Evolutionary conservation across 306 rosid species (phyloP).

Genomic region (Cicer arietinum): DNA sequence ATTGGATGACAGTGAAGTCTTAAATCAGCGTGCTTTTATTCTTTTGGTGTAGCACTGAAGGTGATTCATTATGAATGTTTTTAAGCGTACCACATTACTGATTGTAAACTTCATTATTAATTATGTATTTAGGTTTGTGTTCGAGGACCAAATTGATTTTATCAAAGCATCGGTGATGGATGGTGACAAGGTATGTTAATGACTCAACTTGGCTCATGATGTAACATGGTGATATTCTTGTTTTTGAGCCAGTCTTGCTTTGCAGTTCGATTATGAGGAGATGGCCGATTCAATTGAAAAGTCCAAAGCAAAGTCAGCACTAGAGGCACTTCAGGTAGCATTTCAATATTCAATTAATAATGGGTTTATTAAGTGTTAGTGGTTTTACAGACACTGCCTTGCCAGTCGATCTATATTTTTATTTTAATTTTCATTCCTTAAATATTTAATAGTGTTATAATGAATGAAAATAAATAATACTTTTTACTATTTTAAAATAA

Average conservation of each 20-base stretch:
- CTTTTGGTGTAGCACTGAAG: conserved; percentile 14
- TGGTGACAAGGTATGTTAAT: conserved; percentile 74
- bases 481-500: background rate
- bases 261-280: conserved; percentile 66
- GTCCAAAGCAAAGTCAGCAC: conserved; percentile 70
- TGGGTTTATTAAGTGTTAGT: background rate
- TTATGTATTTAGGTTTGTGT: conserved; percentile 68
- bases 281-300: conserved; percentile 62
- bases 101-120: conserved; percentile 31
- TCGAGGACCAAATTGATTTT: conserved; percentile 96
- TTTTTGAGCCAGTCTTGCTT: conserved; percentile 42
- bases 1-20: conserved; percentile 32
- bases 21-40: conserved; percentile 9
- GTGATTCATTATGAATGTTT: conserved; percentile 24
- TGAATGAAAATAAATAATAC: background rate
- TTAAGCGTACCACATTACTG: conserved; percentile 36
- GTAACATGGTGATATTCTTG: conserved; percentile 40
- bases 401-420: background rate
- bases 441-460: background rate
- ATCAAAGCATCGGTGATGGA: conserved; percentile 89
- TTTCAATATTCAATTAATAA: conserved; percentile 30
- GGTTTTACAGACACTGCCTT: background rate
- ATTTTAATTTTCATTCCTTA: background rate
- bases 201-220: conserved; percentile 22
- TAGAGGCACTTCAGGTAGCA: conserved; percentile 85